Evolutionary conservation across 1,284 basidiomycete genomes (phyloP), one percentile per base, ranked within the genome.

Genomic region (Lignosus rhinocerotis): DNA sequence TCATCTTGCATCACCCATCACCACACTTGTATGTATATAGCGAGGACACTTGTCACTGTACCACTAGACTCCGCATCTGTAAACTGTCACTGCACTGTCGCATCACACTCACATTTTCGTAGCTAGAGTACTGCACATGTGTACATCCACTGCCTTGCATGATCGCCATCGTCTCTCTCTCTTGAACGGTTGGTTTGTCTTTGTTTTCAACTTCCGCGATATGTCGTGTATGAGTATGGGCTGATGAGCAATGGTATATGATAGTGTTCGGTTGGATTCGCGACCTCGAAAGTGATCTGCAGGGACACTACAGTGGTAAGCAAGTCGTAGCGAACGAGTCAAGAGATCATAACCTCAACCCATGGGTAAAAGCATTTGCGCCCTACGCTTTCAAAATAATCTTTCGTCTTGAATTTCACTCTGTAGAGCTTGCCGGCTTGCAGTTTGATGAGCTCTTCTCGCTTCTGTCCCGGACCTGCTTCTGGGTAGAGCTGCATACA

Each of bases 161-260:
- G 42, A 42, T 53, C 51, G 16, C 17, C 33, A 45, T 10, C 9
- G 9, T 45, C 19, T 33, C 25, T 42, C 42, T 41, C 52, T 53
- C 31, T 53, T 34, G n/a, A 48, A 32, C 12, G n/a, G 16, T 33
- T 21, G 32, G 19, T n/a, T 34, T 25, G n/a, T 30, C 33, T 32
- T 46, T 31, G 30, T 48, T 6, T 38, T 68, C 68, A 93, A 73
- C 90, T 94, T 17, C 94, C 94, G 62, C 93, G 81, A 72, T 96
- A 96, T 6, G 95, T 96, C 16, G 94, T 95, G 73, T 90, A 98
- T 1, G 91, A 92, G 75, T 90, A 95, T 6, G 94, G 94, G 71
- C 92, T 95, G 67, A 98, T 87, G 31, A 98, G 75, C 14, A 98
- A 80, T 0, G 95, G 95, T 61, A 98, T 90, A 67, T 97, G 94